A percentile compares a stretch with the other conserved stretches of the same genome.
Evolutionary conservation across 306 rosid genomes (phyloP).

Genomic region (Dicorynia guianensis): DNA sequence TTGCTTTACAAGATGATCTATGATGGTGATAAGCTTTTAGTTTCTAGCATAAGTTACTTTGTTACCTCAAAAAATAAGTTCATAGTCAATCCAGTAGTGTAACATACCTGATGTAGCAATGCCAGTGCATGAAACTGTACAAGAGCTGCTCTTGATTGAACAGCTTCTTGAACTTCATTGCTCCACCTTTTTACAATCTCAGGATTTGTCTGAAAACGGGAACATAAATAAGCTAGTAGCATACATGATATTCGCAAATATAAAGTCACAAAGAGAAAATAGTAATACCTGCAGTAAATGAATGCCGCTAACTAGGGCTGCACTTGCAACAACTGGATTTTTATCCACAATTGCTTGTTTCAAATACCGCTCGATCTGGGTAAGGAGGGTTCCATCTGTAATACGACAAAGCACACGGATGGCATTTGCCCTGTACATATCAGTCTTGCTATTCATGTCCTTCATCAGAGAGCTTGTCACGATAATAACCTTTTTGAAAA

Average conservation of each 20-base stretch:
- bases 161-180: conserved; percentile 99
- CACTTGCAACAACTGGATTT: conserved; percentile 99
- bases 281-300: conserved; percentile 88
- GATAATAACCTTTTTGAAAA: conserved; percentile 76
- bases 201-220: conserved; percentile 75
- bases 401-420: conserved; percentile 97
- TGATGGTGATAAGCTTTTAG: conserved; percentile 13
- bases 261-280: conserved; percentile 1
- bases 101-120: conserved; percentile 90
- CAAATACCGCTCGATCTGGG: conserved; percentile 96
- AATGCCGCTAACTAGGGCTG: conserved; percentile 95
- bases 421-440: conserved; percentile 98
- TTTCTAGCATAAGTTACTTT: conserved; percentile 1
- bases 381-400: conserved; percentile 94
- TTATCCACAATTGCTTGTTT: conserved; percentile 99
- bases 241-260: conserved; percentile 13
- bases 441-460: conserved; percentile 98
- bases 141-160: conserved; percentile 97
- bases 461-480: conserved; percentile 99
- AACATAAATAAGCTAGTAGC: conserved; percentile 13
- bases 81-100: conserved; percentile 38
- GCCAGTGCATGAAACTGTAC: conserved; percentile 97
- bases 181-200: conserved; percentile 99
- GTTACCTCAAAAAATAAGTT: not conserved
- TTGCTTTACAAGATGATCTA: conserved; percentile 33